Conservation (phyloP, 306 rosid genomes). For the Leucaena leucocephala region DNA sequence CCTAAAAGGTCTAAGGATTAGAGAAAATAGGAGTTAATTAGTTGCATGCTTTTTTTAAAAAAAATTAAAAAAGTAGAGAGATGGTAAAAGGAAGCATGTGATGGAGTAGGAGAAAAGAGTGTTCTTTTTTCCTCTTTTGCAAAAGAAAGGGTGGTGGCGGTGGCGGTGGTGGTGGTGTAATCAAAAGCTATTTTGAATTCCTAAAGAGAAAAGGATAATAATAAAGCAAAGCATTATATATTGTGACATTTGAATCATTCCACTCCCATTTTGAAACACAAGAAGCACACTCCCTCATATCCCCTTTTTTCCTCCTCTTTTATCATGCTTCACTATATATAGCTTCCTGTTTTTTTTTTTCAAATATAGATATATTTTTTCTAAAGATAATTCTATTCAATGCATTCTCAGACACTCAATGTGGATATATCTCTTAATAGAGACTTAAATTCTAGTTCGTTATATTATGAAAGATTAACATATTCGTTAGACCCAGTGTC, state of each 20-base stretch:
- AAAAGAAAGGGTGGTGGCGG: slow-evolving; percentile 23
- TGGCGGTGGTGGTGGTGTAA: slow-evolving; percentile 26
- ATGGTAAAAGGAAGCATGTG: not conserved
- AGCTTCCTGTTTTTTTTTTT: too few species aligned
- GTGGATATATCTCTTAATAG: too few species aligned
- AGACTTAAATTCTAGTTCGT: too few species aligned
- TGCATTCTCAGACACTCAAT: too few species aligned
- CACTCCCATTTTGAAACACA: slow-evolving; percentile 46
- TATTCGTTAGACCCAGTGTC: too few species aligned
- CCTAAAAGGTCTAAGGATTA: too few species aligned
- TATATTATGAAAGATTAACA: too few species aligned
- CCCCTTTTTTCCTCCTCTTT: slow-evolving; percentile 18
- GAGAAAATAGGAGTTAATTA: too few species aligned
- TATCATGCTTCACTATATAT: not conserved
- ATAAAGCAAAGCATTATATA: slow-evolving; percentile 20
- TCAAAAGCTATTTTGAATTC: slow-evolving; percentile 45
- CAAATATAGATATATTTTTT: too few species aligned
- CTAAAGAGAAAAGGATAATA: slow-evolving; percentile 12
- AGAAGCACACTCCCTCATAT: slow-evolving; percentile 46
- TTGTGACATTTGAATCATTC: slow-evolving; percentile 45
- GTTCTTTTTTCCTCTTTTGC: slow-evolving; percentile 30
- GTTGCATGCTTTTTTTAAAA: too few species aligned
- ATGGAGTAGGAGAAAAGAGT: slow-evolving; percentile 19
- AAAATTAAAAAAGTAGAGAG: not conserved
- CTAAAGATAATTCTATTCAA: too few species aligned